Base-by-base conservation (phyloP, 2,329 filamentous ascomycete species). In the Helotiales sp. region DNA sequence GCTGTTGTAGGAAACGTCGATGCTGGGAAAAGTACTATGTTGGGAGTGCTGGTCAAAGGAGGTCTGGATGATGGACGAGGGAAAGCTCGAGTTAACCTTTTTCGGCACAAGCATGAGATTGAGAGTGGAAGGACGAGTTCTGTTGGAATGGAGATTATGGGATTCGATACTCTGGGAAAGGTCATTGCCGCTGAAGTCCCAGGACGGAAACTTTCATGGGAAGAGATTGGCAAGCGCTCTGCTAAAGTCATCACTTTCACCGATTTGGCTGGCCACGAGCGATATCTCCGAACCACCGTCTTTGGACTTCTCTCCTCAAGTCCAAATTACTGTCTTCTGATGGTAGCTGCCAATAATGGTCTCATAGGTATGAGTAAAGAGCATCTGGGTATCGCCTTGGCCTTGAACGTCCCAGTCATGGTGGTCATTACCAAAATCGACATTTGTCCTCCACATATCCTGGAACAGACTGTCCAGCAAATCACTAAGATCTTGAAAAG, bases 111-210 rank as follows among this genome's bases (percentile, higher is more conserved):
- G 80, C 96, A 99, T 76, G 96, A 99, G 80, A 91, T 98, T 47
- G 96, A 99, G 80, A 96, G 92, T 55, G 96, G 96, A 1, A 87
- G 96, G 71, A 99, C 96, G 10, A 97, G 93, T 77, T 97, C 94
- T 0, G 96, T 99, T 0, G 95, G 96, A 49, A 96, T 98, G 94
- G 96, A 99, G 79, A 98, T 98, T 69, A 93, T 98, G 91, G 96
- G 96, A 1, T 99, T 97, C 74, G 93, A 98, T 79, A 93, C 91
- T 60, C 86, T 87, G 64, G 95, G 96, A 30, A 88, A 94, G 28
- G 91, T 97, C 30, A 87, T 98, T 17, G 87, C 89, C 17, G 95
- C 92, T 45, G 91, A 91, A 66, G 91, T 90, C 0, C 92, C 94
- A 1, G 95, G 93, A 0, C 88, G 96, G 78, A 93, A 91, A 81